Conservation (phyloP, 805 yeast species). For the Barnettozyma pratensis region DNA sequence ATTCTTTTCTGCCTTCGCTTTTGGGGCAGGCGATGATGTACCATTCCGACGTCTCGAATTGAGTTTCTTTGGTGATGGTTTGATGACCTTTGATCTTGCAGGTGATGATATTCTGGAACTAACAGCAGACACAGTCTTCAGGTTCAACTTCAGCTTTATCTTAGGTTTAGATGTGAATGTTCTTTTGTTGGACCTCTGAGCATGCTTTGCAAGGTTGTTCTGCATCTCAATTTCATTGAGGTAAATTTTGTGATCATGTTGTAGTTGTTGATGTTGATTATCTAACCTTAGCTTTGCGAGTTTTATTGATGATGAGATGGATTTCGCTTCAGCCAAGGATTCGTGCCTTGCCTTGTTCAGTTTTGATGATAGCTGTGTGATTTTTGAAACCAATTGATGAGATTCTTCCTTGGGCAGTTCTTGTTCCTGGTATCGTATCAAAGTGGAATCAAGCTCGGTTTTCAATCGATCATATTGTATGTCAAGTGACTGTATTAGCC, state of each 20-base stretch:
- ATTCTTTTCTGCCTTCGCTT: neutral
- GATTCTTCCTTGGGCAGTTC: constrained; percentile 9
- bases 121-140: neutral
- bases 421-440: constrained; percentile 3
- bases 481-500: constrained; percentile 36
- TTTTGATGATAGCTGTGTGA: constrained; percentile 10
- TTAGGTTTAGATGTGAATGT: constrained; percentile 9
- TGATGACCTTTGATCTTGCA: neutral
- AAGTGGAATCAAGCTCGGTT: constrained; percentile 9
- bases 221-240: constrained; percentile 21
- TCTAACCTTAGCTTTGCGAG: constrained; percentile 20
- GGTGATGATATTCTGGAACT: neutral
- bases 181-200: constrained; percentile 18
- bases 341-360: constrained; percentile 23
- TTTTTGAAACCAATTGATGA: constrained; percentile 4
- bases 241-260: constrained; percentile 23
- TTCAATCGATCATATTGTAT: constrained; percentile 15
- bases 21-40: neutral
- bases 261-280: constrained; percentile 20
- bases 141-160: constrained; percentile 11
- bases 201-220: constrained; percentile 12
- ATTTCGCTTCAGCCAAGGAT: constrained; percentile 27
- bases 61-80: neutral
- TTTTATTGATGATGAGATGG: constrained; percentile 19
- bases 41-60: neutral